Base-by-base conservation (phyloP, 1,284 basidiomycete species). In the Irpex sp. region DNA sequence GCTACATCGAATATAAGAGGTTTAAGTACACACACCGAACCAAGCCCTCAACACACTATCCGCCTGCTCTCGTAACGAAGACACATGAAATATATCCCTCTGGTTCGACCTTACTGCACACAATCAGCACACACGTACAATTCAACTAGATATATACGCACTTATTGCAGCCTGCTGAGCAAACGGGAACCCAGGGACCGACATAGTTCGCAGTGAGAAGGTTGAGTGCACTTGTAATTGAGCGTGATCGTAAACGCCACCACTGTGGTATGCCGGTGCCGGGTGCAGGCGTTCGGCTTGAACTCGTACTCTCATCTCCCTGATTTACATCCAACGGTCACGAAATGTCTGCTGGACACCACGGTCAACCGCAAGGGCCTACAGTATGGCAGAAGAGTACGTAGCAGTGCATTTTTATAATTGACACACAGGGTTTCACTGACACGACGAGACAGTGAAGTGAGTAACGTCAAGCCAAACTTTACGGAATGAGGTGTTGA, bases 161-260 rank as follows among this genome's bases (percentile, higher is more conserved):
- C 93, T 85, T 64, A 92, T 94, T 74, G 94, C 93, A 53, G 91
- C 91, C 68, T 94, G 92, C 68, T 86, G 86, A 58, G 90, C 89
- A n/a, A 66, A 72, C 63, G 88, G 90, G 71, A 91, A 88, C 3
- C 78, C 75, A 28, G 81, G 81, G n/a, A 66, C 60, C 19, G 60
- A 52, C 45, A 61, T 58, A 21, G 61, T 51, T 63, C 4, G 12
- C 8, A 14, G 52, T 36, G 5, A 51, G 23, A 19, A 23, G 23
- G 23, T 23, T 45, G 18, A 5, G 2, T 18, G 19, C 48, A 51
- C 28, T n/a, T n/a, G n/a, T n/a, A n/a, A n/a, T 33, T 51, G 48
- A 51, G 19, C 48, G 39, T 45, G 39, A 45, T 45, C 39, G 39
- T 45, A 14, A 45, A 45, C 39, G 39, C 39, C 39, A 45, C 39